phyloP scores from a whole-genome alignment of 2,329 filamentous ascomycete genomes.

The Penicillium sp. region DNA sequence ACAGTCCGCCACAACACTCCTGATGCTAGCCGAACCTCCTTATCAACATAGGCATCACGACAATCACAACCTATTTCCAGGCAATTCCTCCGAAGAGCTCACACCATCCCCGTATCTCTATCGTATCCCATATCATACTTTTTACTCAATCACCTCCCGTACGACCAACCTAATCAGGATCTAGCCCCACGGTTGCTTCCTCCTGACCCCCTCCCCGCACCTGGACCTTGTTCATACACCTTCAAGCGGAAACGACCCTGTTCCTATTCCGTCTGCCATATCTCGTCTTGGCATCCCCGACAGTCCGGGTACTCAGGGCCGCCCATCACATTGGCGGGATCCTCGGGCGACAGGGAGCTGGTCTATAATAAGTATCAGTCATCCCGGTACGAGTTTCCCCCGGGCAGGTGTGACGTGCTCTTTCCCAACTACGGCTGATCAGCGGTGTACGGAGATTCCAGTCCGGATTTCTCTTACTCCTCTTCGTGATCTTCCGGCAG shows the following conservation, averaged over 20 bases:
- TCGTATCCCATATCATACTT: neutral
- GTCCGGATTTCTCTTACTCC: constrained; percentile 11
- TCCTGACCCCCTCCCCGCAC: neutral
- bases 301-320: constrained; percentile 3
- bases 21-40: neutral
- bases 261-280: neutral
- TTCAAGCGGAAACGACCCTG: constrained; percentile 2
- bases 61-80: neutral
- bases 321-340: constrained; percentile 19
- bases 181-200: neutral
- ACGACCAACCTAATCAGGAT: constrained; percentile 1
- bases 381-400: constrained; percentile 8
- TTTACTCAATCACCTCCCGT: neutral
- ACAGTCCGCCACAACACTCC: constrained; percentile 5
- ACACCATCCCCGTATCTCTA: neutral
- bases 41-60: neutral
- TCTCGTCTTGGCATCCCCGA: constrained; percentile 9
- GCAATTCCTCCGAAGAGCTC: neutral
- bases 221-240: neutral
- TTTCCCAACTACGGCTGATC: constrained; percentile 9
- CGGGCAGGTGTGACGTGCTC: constrained; percentile 13
- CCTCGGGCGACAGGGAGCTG: constrained; percentile 8
- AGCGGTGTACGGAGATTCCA: constrained; percentile 16
- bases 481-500: constrained; percentile 1
- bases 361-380: constrained; percentile 20